Base-by-base conservation (phyloP, 1,284 basidiomycete species). In the Microbotryum scabiosae region DNA sequence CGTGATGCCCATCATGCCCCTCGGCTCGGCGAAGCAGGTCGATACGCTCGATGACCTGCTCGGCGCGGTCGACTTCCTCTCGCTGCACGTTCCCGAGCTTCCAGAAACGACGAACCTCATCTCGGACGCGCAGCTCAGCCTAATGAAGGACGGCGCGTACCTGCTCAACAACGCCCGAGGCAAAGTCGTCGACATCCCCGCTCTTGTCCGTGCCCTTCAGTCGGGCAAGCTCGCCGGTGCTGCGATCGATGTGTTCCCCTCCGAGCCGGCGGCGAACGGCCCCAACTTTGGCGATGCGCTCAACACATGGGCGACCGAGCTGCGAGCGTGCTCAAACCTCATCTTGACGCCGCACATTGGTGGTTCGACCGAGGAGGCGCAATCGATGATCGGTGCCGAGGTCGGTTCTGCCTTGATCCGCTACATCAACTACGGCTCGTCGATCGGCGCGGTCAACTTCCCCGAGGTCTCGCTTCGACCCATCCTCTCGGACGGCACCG, bases 271-370 rank as follows among this genome's bases (percentile, higher is more conserved):
- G 67, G 80, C 88, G 44, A 98, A 97, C 73, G 93, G 93, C 48
- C 81, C 86, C 12, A 76, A 75, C 43, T 97, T 97, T 76, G 85
- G 87, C 73, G 85, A 94, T 76, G 78, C 85, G 69, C 79, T 96
- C 67, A 94, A 93, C 74, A 62, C 82, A 2, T 97, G 90, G 85
- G 80, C 87, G 20, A 84, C 81, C 63, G 77, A 83, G 28, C 82
- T 97, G 44, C 82, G 88, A 62, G 77, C 79, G 4, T 78, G 89
- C 61, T 84, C 86, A 54, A 97, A 97, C 76, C 82, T 96, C 66
- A 92, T 97, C 74, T 85, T 97, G 70, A 97, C 93, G 0, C 96
- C 96, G 21, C 96, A 99, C 75, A 97, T 99, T 70, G 96, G 96
- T 64, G 96, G 96, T 50, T 97, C 91, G 48, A 99, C 96, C 14